A percentile compares a stretch with the other conserved stretches of the same genome.
phyloP scores from a whole-genome alignment of 2,329 filamentous ascomycete species.

The Furcasterigmium sp. region DNA sequence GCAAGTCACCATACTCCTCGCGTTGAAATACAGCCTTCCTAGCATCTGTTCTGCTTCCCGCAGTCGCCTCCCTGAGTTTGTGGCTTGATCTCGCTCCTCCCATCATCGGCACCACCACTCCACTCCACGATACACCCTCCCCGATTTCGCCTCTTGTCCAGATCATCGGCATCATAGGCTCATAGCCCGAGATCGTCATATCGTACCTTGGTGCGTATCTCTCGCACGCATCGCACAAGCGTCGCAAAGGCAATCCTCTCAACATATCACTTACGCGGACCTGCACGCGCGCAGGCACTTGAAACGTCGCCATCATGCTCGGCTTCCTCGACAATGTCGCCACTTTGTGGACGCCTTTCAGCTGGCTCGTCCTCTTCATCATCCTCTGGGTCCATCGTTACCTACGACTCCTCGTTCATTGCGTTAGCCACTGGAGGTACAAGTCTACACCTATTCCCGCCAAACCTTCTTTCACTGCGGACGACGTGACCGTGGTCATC shows the following conservation, averaged over 20 bases:
- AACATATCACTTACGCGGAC: constrained; percentile 1
- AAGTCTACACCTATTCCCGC: constrained; percentile 77
- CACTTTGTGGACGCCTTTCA: constrained; percentile 9
- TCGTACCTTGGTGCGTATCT: no score
- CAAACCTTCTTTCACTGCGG: constrained; percentile 70
- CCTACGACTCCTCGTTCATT: constrained; percentile 77
- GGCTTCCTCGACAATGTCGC: constrained; percentile 4
- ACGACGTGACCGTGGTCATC: constrained; percentile 91
- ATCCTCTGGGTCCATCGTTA: constrained; percentile 71
- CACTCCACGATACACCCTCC: no score
- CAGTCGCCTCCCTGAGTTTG: not conserved
- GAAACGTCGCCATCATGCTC: constrained; percentile 7
- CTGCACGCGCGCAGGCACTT: constrained; percentile 1
- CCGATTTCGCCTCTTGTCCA: no score
- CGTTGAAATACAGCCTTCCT: not conserved
- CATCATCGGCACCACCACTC: no score
- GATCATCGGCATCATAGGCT: no score
- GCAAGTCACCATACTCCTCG: no score
- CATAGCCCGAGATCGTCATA: no score
- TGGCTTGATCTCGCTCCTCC: not conserved
- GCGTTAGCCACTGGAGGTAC: constrained; percentile 81
- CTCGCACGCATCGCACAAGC: not conserved
- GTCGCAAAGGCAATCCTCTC: not conserved
- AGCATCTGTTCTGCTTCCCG: not conserved
- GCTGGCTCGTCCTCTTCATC: constrained; percentile 13